Evolutionary conservation across 495 filamentous ascomycete genomes (phyloP), one percentile per base, ranked within the genome.

Genomic region (Neurospora intermedia): DNA sequence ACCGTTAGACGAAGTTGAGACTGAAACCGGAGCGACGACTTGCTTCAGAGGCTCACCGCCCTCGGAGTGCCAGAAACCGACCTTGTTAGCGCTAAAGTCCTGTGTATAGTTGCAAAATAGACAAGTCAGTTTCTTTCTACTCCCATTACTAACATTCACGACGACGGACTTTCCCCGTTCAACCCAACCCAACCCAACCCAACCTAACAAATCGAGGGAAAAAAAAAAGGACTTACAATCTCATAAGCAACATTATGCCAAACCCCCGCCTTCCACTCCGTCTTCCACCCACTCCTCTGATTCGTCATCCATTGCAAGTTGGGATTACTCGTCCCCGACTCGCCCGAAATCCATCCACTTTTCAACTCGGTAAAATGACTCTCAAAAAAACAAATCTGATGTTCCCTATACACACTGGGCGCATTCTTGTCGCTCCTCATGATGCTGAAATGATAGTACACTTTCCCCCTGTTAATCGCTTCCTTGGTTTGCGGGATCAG

Each of bases 241-340:
- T 88, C 85, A 73, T 88, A 90, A 23, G 91, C 91, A 76, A 92
- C 85, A 79, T 93, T 94, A 75, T 93, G 89, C 90, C 90, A 93
- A 3, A 89, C 86, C 43, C 85, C 85, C 3, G 90, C 80, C 74
- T 81, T 80, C 82, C 81, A 83, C 75, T 82, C 82, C 69, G 79
- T 79, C 79, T 82, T 83, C 82, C 81, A 83, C 74, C 80, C 78
- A 69, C 77, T 79, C 77, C 80, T 79, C 75, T 82, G 79, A 62
- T 76, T 80, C 43, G 81, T 81, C 83, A 84, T 84, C 76, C 81
- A 85, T 79, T 84, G 83, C 79, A 85, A 69, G 75, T 84, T 81
- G 2, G 80, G 76, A 75, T 91, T 88, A 69, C 76, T 77, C 39
- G 86, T 85, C 42, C 85, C 88, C 69, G 77, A 74, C 80, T 89